Evolutionary conservation across 2,329 filamentous ascomycete species (phyloP).

Genomic region (Xenosphaeropsis pyriputrescens): DNA sequence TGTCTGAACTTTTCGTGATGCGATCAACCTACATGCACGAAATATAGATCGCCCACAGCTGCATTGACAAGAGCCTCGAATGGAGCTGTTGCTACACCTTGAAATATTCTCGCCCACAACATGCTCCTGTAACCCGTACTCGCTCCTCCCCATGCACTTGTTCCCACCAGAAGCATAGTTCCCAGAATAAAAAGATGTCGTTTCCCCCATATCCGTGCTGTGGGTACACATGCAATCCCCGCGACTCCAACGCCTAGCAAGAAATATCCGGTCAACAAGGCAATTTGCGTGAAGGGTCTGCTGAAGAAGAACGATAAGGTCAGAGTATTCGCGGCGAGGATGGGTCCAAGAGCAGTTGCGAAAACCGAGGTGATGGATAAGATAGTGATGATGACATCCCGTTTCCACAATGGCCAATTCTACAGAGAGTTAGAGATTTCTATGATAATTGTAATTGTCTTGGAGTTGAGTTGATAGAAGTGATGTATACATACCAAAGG

Average conservation of each 20-base stretch:
- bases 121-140: constrained; percentile 56
- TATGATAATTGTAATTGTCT: not conserved
- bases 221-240: constrained; percentile 76
- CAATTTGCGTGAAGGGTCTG: constrained; percentile 57
- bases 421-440: constrained; percentile 15
- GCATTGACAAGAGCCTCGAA: constrained; percentile 87
- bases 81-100: constrained; percentile 75
- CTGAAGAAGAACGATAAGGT: constrained; percentile 55
- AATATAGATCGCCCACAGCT: constrained; percentile 79
- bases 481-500: constrained; percentile 48
- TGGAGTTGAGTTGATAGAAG: not conserved
- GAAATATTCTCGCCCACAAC: constrained; percentile 65
- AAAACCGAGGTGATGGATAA: constrained; percentile 73
- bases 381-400: constrained; percentile 65
- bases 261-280: constrained; percentile 76
- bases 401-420: constrained; percentile 79
- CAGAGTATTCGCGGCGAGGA: constrained; percentile 79
- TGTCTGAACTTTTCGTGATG: not conserved
- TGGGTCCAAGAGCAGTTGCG: constrained; percentile 69
- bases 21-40: constrained; percentile 52
- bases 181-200: constrained; percentile 76
- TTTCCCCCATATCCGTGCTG: constrained; percentile 84
- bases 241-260: constrained; percentile 70
- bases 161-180: constrained; percentile 55
- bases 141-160: constrained; percentile 62